Percentiles rank a stretch among this genome's conserved stretches.
These are phyloP conservation scores for Colletotrichum coccodes DNA, from an alignment of 2,329 filamentous ascomycete species.

Conservation along the genomic window DNA sequence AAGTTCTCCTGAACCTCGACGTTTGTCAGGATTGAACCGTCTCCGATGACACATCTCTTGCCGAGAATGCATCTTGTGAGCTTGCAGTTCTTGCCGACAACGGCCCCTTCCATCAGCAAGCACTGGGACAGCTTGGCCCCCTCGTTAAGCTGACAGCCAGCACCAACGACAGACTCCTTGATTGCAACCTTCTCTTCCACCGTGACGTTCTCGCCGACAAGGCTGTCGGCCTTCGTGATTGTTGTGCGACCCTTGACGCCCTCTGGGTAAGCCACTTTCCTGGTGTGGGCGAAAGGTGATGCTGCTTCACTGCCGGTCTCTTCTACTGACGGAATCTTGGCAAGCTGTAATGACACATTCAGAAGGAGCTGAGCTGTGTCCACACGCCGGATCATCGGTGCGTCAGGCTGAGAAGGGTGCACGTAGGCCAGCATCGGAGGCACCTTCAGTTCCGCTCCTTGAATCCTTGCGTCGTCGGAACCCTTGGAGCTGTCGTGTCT, in stretches of 20 bases:
- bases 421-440: constrained; percentile 86
- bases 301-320: constrained; percentile 66
- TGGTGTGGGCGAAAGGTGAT: constrained; percentile 80
- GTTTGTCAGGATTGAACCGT: constrained; percentile 81
- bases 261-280: constrained; percentile 85
- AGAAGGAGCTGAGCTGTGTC: constrained; percentile 88
- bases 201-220: constrained; percentile 89
- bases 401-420: constrained; percentile 65
- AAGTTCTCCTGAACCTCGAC: constrained; percentile 94
- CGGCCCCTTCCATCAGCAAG: constrained; percentile 90
- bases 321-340: constrained; percentile 80
- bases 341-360: constrained; percentile 83
- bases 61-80: constrained; percentile 90
- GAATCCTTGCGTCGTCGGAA: constrained; percentile 37
- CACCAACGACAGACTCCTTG: constrained; percentile 89
- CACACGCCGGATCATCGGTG: constrained; percentile 83
- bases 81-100: constrained; percentile 85
- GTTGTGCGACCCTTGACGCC: constrained; percentile 84
- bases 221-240: constrained; percentile 82
- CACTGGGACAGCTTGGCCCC: constrained; percentile 91
- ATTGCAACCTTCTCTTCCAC: constrained; percentile 92
- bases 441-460: constrained; percentile 48
- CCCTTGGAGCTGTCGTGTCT: constrained; percentile 11
- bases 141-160: constrained; percentile 85
- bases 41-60: constrained; percentile 83